Base-by-base conservation (phyloP, 202 grass and related monocot genomes). In the Hordeum pubiflorum region DNA sequence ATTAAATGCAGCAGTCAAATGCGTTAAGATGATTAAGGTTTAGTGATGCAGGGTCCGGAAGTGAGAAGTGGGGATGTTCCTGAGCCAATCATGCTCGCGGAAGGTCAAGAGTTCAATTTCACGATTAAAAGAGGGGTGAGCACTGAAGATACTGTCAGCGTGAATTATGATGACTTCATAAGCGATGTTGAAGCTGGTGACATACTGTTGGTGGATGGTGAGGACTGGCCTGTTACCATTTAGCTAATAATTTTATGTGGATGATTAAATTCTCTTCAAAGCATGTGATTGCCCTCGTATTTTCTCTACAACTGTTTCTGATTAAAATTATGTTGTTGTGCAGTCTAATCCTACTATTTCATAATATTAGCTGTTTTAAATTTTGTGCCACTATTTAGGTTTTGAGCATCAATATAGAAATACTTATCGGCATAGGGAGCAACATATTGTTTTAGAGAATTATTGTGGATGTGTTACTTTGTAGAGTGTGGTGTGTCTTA, bases 91-190 rank as follows among this genome's bases (percentile, higher is more conserved):
- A 84, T 88, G 90, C 92, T 99, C 4, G 78, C 72, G 36, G 96
- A 93, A 86, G 96, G 96, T 6, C 92, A 99, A 77, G 90, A 90
- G 59, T 88, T 99, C 81, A 99, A 87, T 48, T 96, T 99, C 79
- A 99, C 96, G 14, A 95, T 90, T 69, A 95, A 90, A 86, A 92
- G 87, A 89, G 88, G 74, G 69, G 86, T 98, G 61, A 95, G 84
- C 83, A 88, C 89, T 54, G 72, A 81, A 85, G 85, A 98, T 82
- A 98, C 92, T 36, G 88, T 98, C 60, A 84, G 96, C 0, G 92
- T 99, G 70, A 99, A 99, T 88, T 99, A 96, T 17, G 92, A 99
- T 88, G 96, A 87, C 80, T 99, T 99, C 90, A 90, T 99, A 55
- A 91, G 86, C 40, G 96, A 99, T 93, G 96, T 99, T 77, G 96